A percentile compares a stretch with the other conserved stretches of the same genome.
These are phyloP conservation scores for Fusarium vanettenii DNA, from an alignment of 2,329 filamentous ascomycete species.

Conservation along the genomic window DNA sequence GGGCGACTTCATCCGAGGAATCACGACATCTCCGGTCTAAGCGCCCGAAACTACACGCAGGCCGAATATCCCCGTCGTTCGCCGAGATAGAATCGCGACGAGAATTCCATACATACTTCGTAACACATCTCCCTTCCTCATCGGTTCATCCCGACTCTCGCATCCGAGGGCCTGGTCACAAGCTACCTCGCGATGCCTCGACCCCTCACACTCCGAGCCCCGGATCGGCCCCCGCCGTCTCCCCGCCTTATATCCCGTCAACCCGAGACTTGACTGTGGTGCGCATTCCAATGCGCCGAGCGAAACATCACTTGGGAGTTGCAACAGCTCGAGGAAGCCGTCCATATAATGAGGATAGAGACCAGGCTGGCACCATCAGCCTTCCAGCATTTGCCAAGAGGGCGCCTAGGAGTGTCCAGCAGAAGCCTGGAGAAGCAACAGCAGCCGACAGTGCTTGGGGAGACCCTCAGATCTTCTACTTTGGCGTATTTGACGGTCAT, in stretches of 20 bases:
- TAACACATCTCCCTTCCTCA: constrained; percentile 93
- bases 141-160: constrained; percentile 90
- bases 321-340: constrained; percentile 83
- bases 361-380: constrained; percentile 93
- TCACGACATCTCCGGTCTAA: constrained; percentile 20
- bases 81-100: constrained; percentile 50
- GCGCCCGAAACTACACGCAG: constrained; percentile 9
- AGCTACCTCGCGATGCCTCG: constrained; percentile 86
- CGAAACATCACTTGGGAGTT: constrained; percentile 95
- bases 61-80: constrained; percentile 10
- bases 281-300: constrained; percentile 90
- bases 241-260: constrained; percentile 66
- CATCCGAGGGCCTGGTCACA: constrained; percentile 77
- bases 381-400: constrained; percentile 92
- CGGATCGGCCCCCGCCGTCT: constrained; percentile 67
- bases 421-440: constrained; percentile 68
- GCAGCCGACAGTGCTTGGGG: constrained; percentile 82
- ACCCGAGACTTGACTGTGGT: constrained; percentile 89
- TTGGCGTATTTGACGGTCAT: constrained; percentile 96
- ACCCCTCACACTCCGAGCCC: constrained; percentile 75
- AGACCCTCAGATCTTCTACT: constrained; percentile 97
- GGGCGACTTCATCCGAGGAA: constrained; percentile 17
- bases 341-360: constrained; percentile 91
- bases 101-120: constrained; percentile 94
- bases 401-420: constrained; percentile 72